Base-by-base conservation (phyloP, 1,284 basidiomycete species). In the Sporisorium scitamineum region DNA sequence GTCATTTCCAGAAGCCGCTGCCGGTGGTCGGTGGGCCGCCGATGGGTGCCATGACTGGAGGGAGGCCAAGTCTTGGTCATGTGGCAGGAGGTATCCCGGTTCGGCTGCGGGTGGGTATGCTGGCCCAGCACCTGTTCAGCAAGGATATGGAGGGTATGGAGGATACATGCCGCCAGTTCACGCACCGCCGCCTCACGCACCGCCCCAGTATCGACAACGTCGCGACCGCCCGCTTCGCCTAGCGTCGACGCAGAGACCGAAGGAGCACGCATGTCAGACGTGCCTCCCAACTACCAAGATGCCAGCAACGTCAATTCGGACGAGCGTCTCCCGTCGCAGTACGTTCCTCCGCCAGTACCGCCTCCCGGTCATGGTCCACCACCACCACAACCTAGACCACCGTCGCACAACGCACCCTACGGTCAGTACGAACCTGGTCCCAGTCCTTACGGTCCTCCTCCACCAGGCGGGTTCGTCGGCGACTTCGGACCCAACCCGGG, bases 211-310 rank as follows among this genome's bases (percentile, higher is more conserved):
- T 39, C 44, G 31, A 16, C 52, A n/a, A 22, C 32, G 57, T 8
- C 31, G 52, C 31, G 52, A 5, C 54, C 67, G 29, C 53, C 66
- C 4, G 55, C 62, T 0, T 27, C 59, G 4, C 41, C 62, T 14
- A 54, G 5, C n/a, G 24, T 61, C 8, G 74, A 77, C 32, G 70
- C 74, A 11, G 74, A 77, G 37, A 77, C 74, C 11, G 74, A 73
- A 47, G 74, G 66, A 14, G 45, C 66, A 20, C 52, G 70, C 3
- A 73, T 73, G 70, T 72, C 74, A 7, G 74, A 77, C 39, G 66
- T 70, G 4, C 74, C 74, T 18, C 74, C 74, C 32, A 77, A 73
- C 63, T 77, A 77, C 31, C 63, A 66, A 18, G 74, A 77, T 22
- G 74, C 74, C 2, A 69, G 65, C 63, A 72, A 63, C 29, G 70